Evolutionary conservation across 1,284 basidiomycete species (phyloP), one percentile per base, ranked within the genome.

Genomic region (Leccinum subrobustum): DNA sequence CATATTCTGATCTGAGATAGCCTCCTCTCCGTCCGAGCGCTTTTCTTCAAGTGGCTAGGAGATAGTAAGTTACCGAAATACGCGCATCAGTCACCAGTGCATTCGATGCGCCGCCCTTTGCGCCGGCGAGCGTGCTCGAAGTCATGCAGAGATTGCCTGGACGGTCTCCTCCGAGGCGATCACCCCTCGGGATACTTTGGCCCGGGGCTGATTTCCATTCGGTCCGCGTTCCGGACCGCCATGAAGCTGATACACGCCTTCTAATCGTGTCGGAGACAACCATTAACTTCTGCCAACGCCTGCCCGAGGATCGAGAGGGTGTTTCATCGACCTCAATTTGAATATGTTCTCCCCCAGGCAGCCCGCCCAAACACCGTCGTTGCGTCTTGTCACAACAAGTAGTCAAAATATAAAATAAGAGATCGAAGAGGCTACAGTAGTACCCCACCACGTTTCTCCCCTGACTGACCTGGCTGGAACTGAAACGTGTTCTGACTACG

Each of bases 311-410:
- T 42, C 33, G n/a, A 31, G 9, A 31, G 25, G 3, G 6, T 35
- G 57, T 51, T 50, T 67, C 60, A 61, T 16, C 29, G 42, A 47
- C 25, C 50, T 58, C 63, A 52, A 61, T 7, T 9, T n/a, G 9
- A 52, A 61, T 7, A 16, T n/a, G 9, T 20, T 16, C 14, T 20
- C 23, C 25, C 47, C 31, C 52, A 23, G 47, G 1, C 25, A 44
- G 42, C 20, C 29, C 6, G 11, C 44, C 6, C 35, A 42, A 50
- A 48, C 29, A 27, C 51, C 44, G 51, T 52, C 14, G 33, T 7
- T 9, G 37, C 8, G 42, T 16, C 23, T 33, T 27, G 18, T 51
- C 50, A 53, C 39, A 31, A 16, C 25, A 48, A 8, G 3, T n/a
- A n/a, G 4, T 27, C 9, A 54, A 16, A 44, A 33, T 2, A 31